These are phyloP conservation scores for Kwoniella mangroviensis DNA, from an alignment of 768 basidiomycete genomes.

Conservation along the genomic window DNA sequence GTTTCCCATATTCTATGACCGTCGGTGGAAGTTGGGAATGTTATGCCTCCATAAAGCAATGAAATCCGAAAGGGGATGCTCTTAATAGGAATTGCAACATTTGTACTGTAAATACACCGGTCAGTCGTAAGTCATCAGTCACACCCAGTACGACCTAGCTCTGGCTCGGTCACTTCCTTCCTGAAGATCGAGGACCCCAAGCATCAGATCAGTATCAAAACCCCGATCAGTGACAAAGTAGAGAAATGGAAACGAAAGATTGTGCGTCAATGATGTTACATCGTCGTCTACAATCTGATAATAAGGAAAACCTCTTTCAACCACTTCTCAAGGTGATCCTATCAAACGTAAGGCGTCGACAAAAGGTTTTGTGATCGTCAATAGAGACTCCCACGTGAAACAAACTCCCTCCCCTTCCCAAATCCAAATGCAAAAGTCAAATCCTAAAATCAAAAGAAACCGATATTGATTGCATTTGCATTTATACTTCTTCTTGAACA, in stretches of 20 bases:
- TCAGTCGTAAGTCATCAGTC: no score
- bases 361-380: background rate
- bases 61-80: no score
- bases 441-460: slow-evolving; percentile 7
- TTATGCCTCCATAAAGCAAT: no score
- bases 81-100: no score
- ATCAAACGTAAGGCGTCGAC: slow-evolving; percentile 19
- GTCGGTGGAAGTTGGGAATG: no score
- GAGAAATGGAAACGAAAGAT: background rate
- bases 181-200: no score
- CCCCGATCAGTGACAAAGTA: background rate
- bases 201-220: no score
- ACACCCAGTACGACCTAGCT: no score
- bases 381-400: background rate
- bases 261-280: slow-evolving; percentile 35
- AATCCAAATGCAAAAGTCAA: slow-evolving; percentile 6
- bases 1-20: no score
- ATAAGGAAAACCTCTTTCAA: background rate
- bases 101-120: no score
- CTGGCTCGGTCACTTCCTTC: no score
- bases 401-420: background rate
- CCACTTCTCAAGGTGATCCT: background rate
- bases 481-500: slow-evolving; percentile 40
- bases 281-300: slow-evolving; percentile 20
- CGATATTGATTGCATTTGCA: background rate